A percentile compares a stretch with the other conserved stretches of the same genome.
Evolutionary conservation across 1,284 basidiomycete species (phyloP).

Genomic region (Boletus hoseneyae): DNA sequence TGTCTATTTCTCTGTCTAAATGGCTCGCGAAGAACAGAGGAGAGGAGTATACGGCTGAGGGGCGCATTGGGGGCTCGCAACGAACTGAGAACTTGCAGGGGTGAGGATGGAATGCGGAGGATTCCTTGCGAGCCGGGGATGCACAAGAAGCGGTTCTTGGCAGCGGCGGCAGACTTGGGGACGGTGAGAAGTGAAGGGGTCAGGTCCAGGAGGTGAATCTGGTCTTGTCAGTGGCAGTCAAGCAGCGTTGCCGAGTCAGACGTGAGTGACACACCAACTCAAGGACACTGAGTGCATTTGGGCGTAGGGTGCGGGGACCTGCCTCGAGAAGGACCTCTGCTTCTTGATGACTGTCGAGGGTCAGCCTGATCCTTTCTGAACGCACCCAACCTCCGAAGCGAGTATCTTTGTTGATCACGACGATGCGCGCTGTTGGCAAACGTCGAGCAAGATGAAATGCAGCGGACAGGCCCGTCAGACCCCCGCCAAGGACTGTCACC

Average conservation of each 20-base stretch:
- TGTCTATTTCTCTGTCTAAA: conserved; percentile 46
- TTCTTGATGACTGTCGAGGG: conserved; percentile 30
- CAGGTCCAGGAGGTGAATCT: conserved; percentile 77
- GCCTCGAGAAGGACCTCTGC: conserved; percentile 65
- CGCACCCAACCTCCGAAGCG: conserved; percentile 84
- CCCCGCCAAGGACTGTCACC: conserved; percentile 75
- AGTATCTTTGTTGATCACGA: conserved; percentile 64
- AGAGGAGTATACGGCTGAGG: conserved; percentile 50
- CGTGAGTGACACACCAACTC: conserved; percentile 64
- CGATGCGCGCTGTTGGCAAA: conserved; percentile 58
- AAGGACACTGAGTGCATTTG: conserved; percentile 67
- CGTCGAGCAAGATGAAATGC: conserved; percentile 74
- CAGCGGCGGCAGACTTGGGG: conserved; percentile 63
- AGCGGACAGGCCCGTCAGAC: conserved; percentile 78
- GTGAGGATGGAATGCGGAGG: conserved; percentile 43
- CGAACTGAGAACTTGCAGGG: conserved; percentile 44
- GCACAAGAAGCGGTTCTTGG: conserved; percentile 72
- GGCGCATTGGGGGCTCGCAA: conserved; percentile 42
- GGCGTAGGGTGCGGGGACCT: conserved; percentile 81
- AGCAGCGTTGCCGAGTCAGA: conserved; percentile 1
- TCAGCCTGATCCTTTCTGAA: conserved; percentile 50
- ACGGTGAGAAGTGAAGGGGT: conserved; percentile 59
- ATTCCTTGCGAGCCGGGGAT: conserved; percentile 49
- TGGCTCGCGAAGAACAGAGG: conserved; percentile 56
- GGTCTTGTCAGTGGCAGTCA: conserved; percentile 27